Conservation (phyloP, 2,329 filamentous ascomycete species). For the Penicillium freii region DNA sequence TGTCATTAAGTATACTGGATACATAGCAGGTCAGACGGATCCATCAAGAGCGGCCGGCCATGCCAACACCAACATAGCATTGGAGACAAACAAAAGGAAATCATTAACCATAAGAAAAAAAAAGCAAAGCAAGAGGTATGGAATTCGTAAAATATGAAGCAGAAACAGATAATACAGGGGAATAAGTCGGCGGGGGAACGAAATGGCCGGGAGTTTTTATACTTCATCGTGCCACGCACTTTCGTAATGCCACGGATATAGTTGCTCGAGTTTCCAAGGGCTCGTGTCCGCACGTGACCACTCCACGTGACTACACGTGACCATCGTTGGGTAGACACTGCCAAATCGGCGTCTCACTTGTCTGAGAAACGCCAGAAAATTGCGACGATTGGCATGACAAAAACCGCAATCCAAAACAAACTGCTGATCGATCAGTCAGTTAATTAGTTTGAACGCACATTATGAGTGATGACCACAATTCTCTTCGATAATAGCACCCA, state of each 20-base stretch:
- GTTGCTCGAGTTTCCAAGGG: neutral
- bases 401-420: constrained; percentile 32
- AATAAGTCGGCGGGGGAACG: constrained; percentile 20
- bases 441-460: neutral
- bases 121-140: constrained; percentile 10
- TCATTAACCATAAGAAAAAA: constrained; percentile 17
- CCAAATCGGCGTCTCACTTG: no score
- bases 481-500: constrained; percentile 12
- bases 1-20: constrained; percentile 16
- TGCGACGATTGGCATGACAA: constrained; percentile 27
- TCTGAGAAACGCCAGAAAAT: constrained; percentile 21
- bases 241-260: neutral
- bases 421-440: constrained; percentile 25
- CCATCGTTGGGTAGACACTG: no score
- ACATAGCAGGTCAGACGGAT: constrained; percentile 7
- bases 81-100: constrained; percentile 25
- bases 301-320: neutral
- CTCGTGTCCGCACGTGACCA: no score
- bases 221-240: neutral
- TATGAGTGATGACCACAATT: neutral
- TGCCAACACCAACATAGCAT: constrained; percentile 15
- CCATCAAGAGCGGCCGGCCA: constrained; percentile 5
- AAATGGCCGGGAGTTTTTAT: neutral
- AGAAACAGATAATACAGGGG: constrained; percentile 36
- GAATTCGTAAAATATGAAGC: constrained; percentile 24